A percentile compares a stretch with the other conserved stretches of the same genome.
These are phyloP conservation scores for Pulicaria dysenterica DNA, from an alignment of 129 eudicot genomes.

Conservation along the genomic window DNA sequence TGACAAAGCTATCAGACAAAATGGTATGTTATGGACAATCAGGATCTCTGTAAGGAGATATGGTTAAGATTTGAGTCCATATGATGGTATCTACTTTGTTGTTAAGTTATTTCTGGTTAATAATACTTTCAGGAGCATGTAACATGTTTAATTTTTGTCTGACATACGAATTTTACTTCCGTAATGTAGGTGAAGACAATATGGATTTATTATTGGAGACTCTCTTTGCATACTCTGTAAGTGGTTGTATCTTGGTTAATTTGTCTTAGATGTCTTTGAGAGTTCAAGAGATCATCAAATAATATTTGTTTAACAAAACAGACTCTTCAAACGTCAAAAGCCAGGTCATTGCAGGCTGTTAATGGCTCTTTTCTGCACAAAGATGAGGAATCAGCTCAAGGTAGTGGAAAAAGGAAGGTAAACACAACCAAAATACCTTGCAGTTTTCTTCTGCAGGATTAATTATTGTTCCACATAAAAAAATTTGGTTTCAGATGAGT, in stretches of 20 bases:
- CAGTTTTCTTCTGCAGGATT: slow-evolving; percentile 4
- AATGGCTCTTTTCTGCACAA: slow-evolving; percentile 34
- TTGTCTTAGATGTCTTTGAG: not conserved
- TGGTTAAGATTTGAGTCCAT: slow-evolving; percentile 8
- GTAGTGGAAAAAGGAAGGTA: slow-evolving; percentile 51
- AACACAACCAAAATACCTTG: not conserved
- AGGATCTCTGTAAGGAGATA: not conserved
- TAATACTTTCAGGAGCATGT: slow-evolving; percentile 18
- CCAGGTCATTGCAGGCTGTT: slow-evolving; percentile 40
- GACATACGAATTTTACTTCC: slow-evolving; percentile 16
- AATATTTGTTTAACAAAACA: slow-evolving; percentile 22
- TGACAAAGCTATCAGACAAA: slow-evolving; percentile 75
- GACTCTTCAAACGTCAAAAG: slow-evolving; percentile 47
- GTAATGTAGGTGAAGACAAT: slow-evolving; percentile 70
- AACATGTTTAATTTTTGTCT: not conserved
- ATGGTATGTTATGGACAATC: slow-evolving; percentile 50
- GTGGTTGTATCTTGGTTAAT: slow-evolving; percentile 24
- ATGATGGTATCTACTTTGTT: slow-evolving; percentile 9
- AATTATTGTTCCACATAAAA: not conserved
- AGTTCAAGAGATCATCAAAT: slow-evolving; percentile 15
- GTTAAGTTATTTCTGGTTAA: not conserved
- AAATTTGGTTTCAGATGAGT: slow-evolving; percentile 19
- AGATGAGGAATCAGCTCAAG: slow-evolving; percentile 38
- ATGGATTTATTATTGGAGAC: slow-evolving; percentile 75
- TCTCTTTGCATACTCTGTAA: slow-evolving; percentile 71